These are phyloP conservation scores for Domatiomyces globalis DNA, from an alignment of 2,329 filamentous ascomycete genomes.

Conservation along the genomic window DNA sequence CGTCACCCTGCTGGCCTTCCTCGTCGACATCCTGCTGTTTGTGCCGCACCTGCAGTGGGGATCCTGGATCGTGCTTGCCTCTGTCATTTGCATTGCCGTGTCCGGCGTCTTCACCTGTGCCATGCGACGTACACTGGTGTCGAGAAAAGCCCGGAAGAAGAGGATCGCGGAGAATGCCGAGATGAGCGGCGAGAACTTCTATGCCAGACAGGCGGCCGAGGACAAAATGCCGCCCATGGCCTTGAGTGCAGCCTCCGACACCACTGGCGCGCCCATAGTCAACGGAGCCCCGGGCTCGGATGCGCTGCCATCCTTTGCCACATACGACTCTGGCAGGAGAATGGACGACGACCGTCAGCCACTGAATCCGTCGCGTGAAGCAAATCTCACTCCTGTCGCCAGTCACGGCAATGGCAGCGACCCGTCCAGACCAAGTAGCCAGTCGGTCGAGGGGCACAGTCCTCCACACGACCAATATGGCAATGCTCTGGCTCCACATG, in stretches of 20 bases:
- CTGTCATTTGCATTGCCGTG: constrained; percentile 69
- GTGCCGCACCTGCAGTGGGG: constrained; percentile 90
- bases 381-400: neutral
- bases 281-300: constrained; percentile 42
- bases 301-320: constrained; percentile 35
- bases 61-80: constrained; percentile 80
- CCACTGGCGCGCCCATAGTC: constrained; percentile 45
- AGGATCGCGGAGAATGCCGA: constrained; percentile 87
- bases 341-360: constrained; percentile 13
- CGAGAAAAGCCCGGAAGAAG: constrained; percentile 82
- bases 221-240: constrained; percentile 21
- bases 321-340: constrained; percentile 22
- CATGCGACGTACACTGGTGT: constrained; percentile 84
- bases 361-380: constrained; percentile 2
- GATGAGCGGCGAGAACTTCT: constrained; percentile 92
- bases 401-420: constrained; percentile 17
- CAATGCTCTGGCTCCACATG: constrained; percentile 26
- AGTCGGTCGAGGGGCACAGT: neutral
- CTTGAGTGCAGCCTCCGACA: constrained; percentile 37
- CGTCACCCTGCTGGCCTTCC: constrained; percentile 69
- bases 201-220: constrained; percentile 44
- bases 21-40: constrained; percentile 88
- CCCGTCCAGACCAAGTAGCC: constrained; percentile 7
- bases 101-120: constrained; percentile 80
- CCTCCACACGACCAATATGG: constrained; percentile 26